A percentile compares a stretch with the other conserved stretches of the same genome.
Evolutionary conservation across 2,329 filamentous ascomycete species (phyloP).

Genomic region (Trichoderma sp.): DNA sequence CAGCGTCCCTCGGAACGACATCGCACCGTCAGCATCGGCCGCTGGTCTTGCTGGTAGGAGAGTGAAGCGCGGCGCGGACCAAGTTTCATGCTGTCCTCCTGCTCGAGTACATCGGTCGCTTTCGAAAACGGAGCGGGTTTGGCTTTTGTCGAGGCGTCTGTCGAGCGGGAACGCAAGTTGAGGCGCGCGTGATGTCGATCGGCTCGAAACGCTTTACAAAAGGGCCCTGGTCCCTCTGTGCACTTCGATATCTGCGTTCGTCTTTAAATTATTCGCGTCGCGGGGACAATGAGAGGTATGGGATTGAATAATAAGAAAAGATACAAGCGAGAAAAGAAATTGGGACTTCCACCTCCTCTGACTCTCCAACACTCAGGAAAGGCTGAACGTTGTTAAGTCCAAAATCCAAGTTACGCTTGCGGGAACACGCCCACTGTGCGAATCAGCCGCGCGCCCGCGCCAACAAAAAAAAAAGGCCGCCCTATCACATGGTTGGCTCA

Average conservation of each 20-base stretch:
- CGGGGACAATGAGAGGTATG: neutral
- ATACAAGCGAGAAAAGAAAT: neutral
- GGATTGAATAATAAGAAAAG: neutral
- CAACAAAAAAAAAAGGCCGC: neutral
- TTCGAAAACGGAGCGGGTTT: neutral
- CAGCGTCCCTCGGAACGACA: slow-evolving; percentile 46
- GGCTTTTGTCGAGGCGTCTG: neutral
- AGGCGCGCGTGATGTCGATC: slow-evolving; percentile 14
- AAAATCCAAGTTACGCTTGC: neutral
- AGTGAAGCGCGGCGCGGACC: slow-evolving; percentile 18
- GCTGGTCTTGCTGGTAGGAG: slow-evolving; percentile 27
- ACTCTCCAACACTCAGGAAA: neutral
- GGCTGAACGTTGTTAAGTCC: neutral
- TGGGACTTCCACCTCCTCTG: neutral
- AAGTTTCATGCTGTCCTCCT: slow-evolving; percentile 28
- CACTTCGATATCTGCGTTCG: neutral
- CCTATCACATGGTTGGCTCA: slow-evolving; percentile 19
- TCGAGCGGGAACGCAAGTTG: neutral
- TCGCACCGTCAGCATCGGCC: slow-evolving; percentile 31
- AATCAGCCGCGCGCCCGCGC: slow-evolving; percentile 5
- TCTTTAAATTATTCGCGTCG: neutral
- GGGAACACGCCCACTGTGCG: slow-evolving; percentile 11
- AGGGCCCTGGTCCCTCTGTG: neutral
- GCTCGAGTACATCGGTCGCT: slow-evolving; percentile 14
- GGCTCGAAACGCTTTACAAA: neutral